A percentile compares a stretch with the other conserved stretches of the same genome.
phyloP scores from a whole-genome alignment of 176 grass and related monocot species.

The Coix lacrymajobi region DNA sequence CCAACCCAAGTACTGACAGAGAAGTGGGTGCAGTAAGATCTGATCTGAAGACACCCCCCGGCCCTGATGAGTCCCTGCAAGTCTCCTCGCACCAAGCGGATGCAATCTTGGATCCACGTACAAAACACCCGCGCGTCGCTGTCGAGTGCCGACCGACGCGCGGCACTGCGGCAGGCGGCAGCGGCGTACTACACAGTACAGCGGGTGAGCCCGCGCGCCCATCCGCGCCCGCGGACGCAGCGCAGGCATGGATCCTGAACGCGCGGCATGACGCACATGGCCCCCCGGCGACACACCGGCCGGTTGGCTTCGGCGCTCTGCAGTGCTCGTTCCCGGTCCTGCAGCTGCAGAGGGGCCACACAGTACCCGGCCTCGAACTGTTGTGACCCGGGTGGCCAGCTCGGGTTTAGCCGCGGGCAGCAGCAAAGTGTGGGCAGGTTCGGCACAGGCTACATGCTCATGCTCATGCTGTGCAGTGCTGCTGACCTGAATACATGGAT shows the following conservation, averaged over 20 bases:
- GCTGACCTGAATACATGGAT: too few relatives aligned
- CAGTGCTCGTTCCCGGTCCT: too few relatives aligned
- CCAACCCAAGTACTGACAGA: background rate
- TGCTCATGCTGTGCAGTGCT: background rate
- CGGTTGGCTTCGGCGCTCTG: too few relatives aligned
- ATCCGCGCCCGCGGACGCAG: too few relatives aligned
- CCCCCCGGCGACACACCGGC: too few relatives aligned
- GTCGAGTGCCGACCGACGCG: background rate
- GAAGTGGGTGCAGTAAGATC: background rate
- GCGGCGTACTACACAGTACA: too few relatives aligned
- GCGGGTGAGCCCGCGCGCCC: too few relatives aligned
- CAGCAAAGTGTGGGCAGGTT: background rate
- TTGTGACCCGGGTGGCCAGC: background rate
- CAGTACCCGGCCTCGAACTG: too few relatives aligned
- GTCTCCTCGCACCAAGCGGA: background rate
- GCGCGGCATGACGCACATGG: too few relatives aligned
- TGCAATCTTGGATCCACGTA: slow-evolving; percentile 4
- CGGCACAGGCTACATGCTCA: background rate
- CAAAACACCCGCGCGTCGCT: background rate
- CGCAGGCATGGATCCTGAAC: too few relatives aligned
- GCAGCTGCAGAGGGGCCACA: too few relatives aligned
- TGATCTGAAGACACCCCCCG: background rate
- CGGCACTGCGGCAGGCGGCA: too few relatives aligned
- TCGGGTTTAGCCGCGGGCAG: background rate
- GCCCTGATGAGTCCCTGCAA: background rate